Percentiles rank a stretch among this genome's conserved stretches.
Conservation (phyloP, 805 yeast genomes). For the Yueomyces sinensis region DNA sequence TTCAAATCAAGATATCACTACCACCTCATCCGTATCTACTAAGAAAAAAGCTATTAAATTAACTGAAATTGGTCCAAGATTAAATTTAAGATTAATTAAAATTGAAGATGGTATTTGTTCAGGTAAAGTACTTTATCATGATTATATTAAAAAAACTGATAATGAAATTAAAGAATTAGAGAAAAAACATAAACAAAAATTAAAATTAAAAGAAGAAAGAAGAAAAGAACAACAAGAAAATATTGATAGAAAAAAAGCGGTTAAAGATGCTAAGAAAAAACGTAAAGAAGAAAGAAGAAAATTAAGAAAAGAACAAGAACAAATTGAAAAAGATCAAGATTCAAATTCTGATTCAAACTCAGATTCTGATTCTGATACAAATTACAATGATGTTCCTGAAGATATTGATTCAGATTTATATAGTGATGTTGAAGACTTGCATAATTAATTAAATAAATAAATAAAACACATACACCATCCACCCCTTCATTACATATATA, state of each 20-base stretch:
- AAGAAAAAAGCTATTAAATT: conserved; percentile 78
- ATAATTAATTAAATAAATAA: too few species aligned
- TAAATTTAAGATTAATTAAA: conserved; percentile 62
- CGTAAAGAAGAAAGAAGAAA: conserved; percentile 46
- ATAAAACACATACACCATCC: not conserved
- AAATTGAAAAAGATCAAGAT: conserved; percentile 13
- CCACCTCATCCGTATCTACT: conserved; percentile 4
- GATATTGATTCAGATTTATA: conserved; percentile 34
- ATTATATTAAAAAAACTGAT: conserved; percentile 48
- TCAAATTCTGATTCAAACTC: conserved; percentile 20
- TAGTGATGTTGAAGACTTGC: conserved; percentile 29
- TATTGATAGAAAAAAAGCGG: conserved; percentile 60
- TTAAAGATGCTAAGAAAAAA: conserved; percentile 58
- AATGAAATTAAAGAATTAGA: conserved; percentile 51
- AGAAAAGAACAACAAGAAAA: conserved; percentile 68
- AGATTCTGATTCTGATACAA: conserved; percentile 24
- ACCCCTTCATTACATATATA: too few species aligned
- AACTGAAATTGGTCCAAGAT: conserved; percentile 87
- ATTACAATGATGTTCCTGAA: conserved; percentile 29
- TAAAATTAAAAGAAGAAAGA: conserved; percentile 54
- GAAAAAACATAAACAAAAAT: conserved; percentile 47
- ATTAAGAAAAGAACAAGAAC: conserved; percentile 17
- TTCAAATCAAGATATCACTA: conserved; percentile 7
- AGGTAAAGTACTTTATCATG: conserved; percentile 81
- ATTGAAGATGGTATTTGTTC: conserved; percentile 87